Base-by-base conservation (phyloP, 1,284 basidiomycete genomes). In the Malassezia furfur region DNA sequence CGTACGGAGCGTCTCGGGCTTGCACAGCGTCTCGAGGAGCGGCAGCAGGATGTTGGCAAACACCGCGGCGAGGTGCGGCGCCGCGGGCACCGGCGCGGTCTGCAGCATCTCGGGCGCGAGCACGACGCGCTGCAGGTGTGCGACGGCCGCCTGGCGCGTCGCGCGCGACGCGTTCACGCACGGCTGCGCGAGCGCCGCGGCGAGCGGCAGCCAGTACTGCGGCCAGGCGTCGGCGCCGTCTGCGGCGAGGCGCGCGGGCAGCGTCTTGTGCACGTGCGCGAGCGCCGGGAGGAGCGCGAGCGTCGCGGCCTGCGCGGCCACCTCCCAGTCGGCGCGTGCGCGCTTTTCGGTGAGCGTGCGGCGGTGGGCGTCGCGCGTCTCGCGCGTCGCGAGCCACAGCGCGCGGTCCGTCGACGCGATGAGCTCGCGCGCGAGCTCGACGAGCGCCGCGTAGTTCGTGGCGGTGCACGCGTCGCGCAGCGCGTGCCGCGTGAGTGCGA, bases 31-130 rank as follows among this genome's bases (percentile, higher is more conserved):
- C 62, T 96, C 91, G 32, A 96, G 77, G 28, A 96, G 81, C 2
- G 91, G 93, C 78, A 96, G 94, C 28, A 98, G 79, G 45, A 94
- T 85, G 22, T 84, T 81, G 69, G 88, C 85, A 78, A 98, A 96
- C 25, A 96, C 82, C 57, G 10, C 75, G 76, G 38, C 50, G n/a
- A 54, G 47, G 19, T 54, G 44, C 30, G 36, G 37, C n/a, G 52
- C 47, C 5, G 35, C 11, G 11, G 30, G 46, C 38, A 37, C 4
- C 2, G 57, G 56, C 75, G 47, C 80, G 78, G 65, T 82, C 78
- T 39, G 57, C 50, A 84, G 74, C 40, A 89, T 77, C 54, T 87
- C 83, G 8, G 86, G 84, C 1, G 88, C 86, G 12, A 96, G 81
- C 17, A 96, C 79, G 21, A 89, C 81, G 15, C 91, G 85, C 72